phyloP scores from a whole-genome alignment of 768 basidiomycete genomes.

The Mycena galericulata region DNA sequence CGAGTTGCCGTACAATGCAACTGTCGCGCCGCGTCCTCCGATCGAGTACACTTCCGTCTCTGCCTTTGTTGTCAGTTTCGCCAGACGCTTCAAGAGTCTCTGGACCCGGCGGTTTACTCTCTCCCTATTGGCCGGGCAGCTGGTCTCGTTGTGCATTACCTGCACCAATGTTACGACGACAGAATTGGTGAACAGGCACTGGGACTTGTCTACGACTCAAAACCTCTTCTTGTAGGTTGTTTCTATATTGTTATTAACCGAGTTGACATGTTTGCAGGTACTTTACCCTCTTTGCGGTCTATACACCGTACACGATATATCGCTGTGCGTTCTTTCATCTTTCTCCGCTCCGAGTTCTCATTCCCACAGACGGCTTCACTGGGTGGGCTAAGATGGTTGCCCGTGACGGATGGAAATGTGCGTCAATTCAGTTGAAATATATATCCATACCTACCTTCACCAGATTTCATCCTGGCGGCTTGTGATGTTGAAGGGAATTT shows the following conservation, averaged over 20 bases:
- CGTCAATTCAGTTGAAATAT: constrained; percentile 35
- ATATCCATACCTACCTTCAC: constrained; percentile 3
- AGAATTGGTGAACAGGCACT: constrained; percentile 71
- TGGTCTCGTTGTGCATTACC: constrained; percentile 89
- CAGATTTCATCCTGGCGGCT: constrained; percentile 82
- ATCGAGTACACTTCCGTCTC: constrained; percentile 73
- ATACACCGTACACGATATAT: constrained; percentile 93
- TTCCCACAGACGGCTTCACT: constrained; percentile 75
- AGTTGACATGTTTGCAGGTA: constrained; percentile 62
- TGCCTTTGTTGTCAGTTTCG: constrained; percentile 66
- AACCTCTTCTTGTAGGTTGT: constrained; percentile 81
- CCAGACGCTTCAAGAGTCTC: constrained; percentile 74
- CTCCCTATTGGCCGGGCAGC: constrained; percentile 80
- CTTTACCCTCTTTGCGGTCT: constrained; percentile 77
- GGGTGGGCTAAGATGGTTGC: constrained; percentile 84
- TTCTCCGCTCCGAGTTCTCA: not conserved
- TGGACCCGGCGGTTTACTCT: constrained; percentile 84
- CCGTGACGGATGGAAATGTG: constrained; percentile 91
- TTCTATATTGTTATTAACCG: not conserved
- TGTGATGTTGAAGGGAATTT: constrained; percentile 93
- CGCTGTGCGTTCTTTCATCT: constrained; percentile 66
- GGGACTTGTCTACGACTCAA: constrained; percentile 84
- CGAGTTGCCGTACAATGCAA: constrained; percentile 10
- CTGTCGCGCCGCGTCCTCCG: constrained; percentile 58
- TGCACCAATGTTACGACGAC: constrained; percentile 91